A percentile compares a stretch with the other conserved stretches of the same genome.
Evolutionary conservation across 768 basidiomycete genomes (phyloP).

Genomic region (Amanita pallidorosea): DNA sequence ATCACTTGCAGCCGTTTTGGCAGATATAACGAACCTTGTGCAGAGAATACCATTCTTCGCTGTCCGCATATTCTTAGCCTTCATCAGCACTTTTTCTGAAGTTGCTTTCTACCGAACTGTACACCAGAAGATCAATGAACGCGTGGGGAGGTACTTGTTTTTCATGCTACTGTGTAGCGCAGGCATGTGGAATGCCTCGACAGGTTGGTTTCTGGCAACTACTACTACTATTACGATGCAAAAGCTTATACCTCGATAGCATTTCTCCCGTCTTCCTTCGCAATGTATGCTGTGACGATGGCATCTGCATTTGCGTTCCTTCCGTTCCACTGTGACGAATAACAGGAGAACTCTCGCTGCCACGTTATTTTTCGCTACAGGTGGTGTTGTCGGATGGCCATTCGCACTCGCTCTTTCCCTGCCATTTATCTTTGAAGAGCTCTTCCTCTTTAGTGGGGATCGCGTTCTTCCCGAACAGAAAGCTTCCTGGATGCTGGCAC

Average conservation of each 20-base stretch:
- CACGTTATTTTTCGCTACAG: conserved; percentile 64
- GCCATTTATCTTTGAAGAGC: conserved; percentile 86
- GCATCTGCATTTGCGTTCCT: conserved; percentile 64
- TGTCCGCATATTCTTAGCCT: conserved; percentile 68
- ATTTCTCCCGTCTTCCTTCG: conserved; percentile 90
- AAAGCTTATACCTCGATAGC: conserved; percentile 32
- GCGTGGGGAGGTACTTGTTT: conserved; percentile 89
- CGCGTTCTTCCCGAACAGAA: conserved; percentile 34
- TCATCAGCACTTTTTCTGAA: conserved; percentile 69
- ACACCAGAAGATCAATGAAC: conserved; percentile 72
- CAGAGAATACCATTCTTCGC: conserved; percentile 84
- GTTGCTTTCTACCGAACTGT: conserved; percentile 75
- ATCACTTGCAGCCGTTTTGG: background rate
- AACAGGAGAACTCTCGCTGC: conserved; percentile 49
- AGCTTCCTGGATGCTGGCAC: conserved; percentile 44
- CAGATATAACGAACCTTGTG: conserved; percentile 6
- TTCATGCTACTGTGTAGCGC: conserved; percentile 79
- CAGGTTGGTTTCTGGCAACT: conserved; percentile 37
- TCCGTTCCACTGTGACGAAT: conserved; percentile 41
- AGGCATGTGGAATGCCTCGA: conserved; percentile 91
- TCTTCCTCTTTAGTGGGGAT: conserved; percentile 71
- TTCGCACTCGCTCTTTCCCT: conserved; percentile 82
- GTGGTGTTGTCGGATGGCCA: conserved; percentile 93
- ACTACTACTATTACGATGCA: conserved; percentile 1
- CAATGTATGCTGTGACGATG: conserved; percentile 80